Evolutionary conservation across 805 yeast genomes (phyloP), one percentile per base, ranked within the genome.

Genomic region (Maudiozyma saulgeensis): DNA sequence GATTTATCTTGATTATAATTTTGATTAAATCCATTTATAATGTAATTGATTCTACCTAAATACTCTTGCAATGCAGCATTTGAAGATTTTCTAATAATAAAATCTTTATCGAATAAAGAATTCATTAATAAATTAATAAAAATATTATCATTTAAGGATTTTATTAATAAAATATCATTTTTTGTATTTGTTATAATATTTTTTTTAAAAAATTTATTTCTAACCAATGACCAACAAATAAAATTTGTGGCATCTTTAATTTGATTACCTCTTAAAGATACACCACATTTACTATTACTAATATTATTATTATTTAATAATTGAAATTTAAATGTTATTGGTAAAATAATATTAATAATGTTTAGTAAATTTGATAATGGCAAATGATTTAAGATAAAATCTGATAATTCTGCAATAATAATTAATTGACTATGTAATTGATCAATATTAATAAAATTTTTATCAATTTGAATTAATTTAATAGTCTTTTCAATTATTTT

Each of bases 21-120:
- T 28, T 28, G 2, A 82, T 31, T 31, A 11, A 13, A 21, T n/a
- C 25, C 28, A n/a, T 35, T 16, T 9, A 12, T 6, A 15, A 16
- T 44, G 18, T 13, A 8, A 8, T 13, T 16, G 3, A 41, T 18
- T 37, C 97, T 68, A 0, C 98, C 98, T 2, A 87, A 62, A 15
- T 84, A 72, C 58, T 90, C 98, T 60, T 90, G 97, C 6, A 90
- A 58, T 0, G 93, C 91, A 0, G 97, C 96, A 5, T 87, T 72
- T 1, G 90, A 82, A 16, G 96, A 90, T 50, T 95, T 71, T 49
- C 96, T 72, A 6, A 89, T 77, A 51, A 81, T 74, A 18, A 87
- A 68, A 48, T 89, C 96, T 21, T 73, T 68, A 61, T 90, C 98
- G 59, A 83, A 82, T 45, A 87, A 72, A 8, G 82, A 68, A 1